Base-by-base conservation (phyloP, 1,284 basidiomycete species). In the Naganishia albida region DNA sequence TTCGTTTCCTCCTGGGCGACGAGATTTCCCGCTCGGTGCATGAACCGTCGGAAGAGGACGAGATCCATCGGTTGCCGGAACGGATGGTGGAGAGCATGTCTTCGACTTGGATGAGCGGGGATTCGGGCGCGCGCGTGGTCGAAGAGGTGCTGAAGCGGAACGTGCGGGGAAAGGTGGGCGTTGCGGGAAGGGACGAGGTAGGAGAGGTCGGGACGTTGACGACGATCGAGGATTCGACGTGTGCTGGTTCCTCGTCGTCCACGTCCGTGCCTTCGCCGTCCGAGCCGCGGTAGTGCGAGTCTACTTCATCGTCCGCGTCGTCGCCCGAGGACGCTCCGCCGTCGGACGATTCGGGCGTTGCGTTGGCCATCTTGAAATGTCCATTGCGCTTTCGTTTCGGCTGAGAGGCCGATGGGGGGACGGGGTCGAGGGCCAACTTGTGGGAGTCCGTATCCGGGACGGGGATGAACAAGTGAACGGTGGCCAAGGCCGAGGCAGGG, bases 271-370 rank as follows among this genome's bases (percentile, higher is more conserved):
- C 54, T 28, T 39, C 39, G n/a, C n/a, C 54, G 39, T 38, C 43
- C 7, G 56, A 48, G 30, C 42, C 42, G 16, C 34, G 43, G 1
- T 30, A 54, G n/a, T 54, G 56, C 20, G 56, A 42, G 26, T 60
- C 57, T 46, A 60, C 39, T 40, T 60, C 57, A 12, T 60, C 57
- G 20, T 60, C 57, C 7, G 57, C 57, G 25, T 60, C 57, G 18
- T 50, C 57, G 3, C 57, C 57, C 1, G 57, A 60, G 15, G 44
- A 60, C 7, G 23, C 46, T 2, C 26, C 44, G 20, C 40, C 56
- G 26, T 50, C 57, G 10, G 13, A 26, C 30, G 28, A 60, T 13
- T 16, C 7, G 2, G 25, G 1, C 7, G 39, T 25, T 4, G 1
- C 39, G 2, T 25, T 28, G 49, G 3, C 15, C 13, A 40, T 53